phyloP scores from a whole-genome alignment of 169 alveolate genomes.

The Plasmodium fragile region DNA sequence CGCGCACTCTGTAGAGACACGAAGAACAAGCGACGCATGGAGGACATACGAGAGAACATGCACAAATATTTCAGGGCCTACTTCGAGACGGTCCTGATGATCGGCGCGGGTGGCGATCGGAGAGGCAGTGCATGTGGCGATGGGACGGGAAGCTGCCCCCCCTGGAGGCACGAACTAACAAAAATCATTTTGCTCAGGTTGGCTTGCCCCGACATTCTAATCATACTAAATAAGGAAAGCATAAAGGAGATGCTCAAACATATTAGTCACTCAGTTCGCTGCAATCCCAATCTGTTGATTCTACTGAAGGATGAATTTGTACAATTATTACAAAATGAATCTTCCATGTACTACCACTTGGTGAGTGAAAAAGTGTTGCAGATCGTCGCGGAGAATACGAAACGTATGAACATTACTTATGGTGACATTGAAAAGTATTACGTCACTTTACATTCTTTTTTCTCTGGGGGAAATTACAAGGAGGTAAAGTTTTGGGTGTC shows the following conservation, averaged over 20 bases:
- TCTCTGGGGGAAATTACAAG: slow-evolving; percentile 11
- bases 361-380: slow-evolving; percentile 23
- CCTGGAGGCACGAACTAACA: slow-evolving; percentile 14
- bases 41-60: slow-evolving; percentile 18
- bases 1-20: background rate
- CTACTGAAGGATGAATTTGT: slow-evolving; percentile 17
- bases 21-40: slow-evolving; percentile 3
- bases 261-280: slow-evolving; percentile 26
- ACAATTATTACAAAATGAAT: slow-evolving; percentile 22
- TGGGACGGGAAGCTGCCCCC: background rate
- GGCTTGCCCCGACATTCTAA: slow-evolving; percentile 10
- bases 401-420: slow-evolving; percentile 28
- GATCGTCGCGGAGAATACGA: slow-evolving; percentile 18
- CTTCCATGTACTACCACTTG: slow-evolving; percentile 23
- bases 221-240: slow-evolving; percentile 35
- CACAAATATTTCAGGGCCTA: slow-evolving; percentile 44
- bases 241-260: slow-evolving; percentile 52
- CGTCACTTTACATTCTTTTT: slow-evolving; percentile 46
- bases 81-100: slow-evolving; percentile 5
- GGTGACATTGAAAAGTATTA: slow-evolving; percentile 44
- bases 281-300: slow-evolving; percentile 21
- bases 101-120: background rate
- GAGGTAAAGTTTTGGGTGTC: slow-evolving; percentile 50
- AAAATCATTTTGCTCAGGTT: slow-evolving; percentile 35
- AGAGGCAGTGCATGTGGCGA: too few relatives aligned